These are phyloP conservation scores for Musa itinerans DNA, from an alignment of 176 grass and related monocot species.

Conservation along the genomic window DNA sequence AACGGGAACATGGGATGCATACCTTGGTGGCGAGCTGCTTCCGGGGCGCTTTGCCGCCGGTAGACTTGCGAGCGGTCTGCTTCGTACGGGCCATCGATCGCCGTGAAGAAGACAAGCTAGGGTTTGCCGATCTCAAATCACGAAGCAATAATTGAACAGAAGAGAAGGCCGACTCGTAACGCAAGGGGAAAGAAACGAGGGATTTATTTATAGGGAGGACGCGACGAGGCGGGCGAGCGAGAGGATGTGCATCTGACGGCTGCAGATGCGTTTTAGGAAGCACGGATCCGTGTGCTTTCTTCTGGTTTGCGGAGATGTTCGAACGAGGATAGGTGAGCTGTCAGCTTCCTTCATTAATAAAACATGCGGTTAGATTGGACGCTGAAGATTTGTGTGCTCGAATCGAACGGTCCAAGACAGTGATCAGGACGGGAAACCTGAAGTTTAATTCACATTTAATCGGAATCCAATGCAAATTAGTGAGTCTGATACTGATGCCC, in stretches of 20 bases:
- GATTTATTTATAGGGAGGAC: background rate
- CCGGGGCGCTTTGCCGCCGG: conserved; percentile 2
- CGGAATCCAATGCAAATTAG: too few relatives aligned
- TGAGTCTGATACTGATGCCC: too few relatives aligned
- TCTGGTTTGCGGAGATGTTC: background rate
- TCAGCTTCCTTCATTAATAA: background rate
- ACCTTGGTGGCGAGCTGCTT: conserved; percentile 8
- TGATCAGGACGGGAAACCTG: too few relatives aligned
- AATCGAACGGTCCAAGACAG: background rate
- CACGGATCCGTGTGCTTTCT: background rate
- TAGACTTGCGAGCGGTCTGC: background rate
- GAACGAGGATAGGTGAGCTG: background rate
- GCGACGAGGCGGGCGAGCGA: too few relatives aligned
- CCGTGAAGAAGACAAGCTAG: background rate
- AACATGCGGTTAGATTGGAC: background rate
- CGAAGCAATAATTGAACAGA: too few relatives aligned
- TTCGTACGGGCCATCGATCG: background rate
- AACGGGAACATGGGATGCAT: background rate
- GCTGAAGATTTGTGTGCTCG: background rate
- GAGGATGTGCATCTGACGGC: background rate
- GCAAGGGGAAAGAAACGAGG: too few relatives aligned
- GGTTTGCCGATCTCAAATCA: background rate
- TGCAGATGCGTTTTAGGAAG: background rate
- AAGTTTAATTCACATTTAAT: too few relatives aligned
- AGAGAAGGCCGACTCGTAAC: too few relatives aligned